Conservation (phyloP, 305 asterid species). For the Fraxinus nigra region DNA sequence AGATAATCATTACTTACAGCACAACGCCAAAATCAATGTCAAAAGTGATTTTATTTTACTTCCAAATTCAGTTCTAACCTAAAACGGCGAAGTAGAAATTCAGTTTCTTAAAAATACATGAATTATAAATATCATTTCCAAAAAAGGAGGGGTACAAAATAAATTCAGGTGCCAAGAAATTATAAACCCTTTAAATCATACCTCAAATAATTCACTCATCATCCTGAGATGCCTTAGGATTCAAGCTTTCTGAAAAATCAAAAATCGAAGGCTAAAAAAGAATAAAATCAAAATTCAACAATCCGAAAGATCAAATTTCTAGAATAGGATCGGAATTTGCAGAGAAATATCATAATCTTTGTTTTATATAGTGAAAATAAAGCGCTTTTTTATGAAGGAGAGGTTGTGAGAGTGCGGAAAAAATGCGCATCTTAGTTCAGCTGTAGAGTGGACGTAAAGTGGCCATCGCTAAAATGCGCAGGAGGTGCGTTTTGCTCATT, state of each 20-base stretch:
- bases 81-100: neutral
- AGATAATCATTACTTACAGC: neutral
- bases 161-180: neutral
- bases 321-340: neutral
- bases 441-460: conserved; percentile 15
- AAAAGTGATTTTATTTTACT: neutral
- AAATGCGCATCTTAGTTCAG: conserved; percentile 24
- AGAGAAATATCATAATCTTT: conserved; percentile 8
- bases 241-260: conserved; percentile 18
- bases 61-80: neutral
- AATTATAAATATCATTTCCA: neutral
- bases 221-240: conserved; percentile 16
- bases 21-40: neutral
- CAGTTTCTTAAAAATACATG: neutral
- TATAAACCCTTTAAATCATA: conserved; percentile 1
- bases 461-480: conserved; percentile 30
- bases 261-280: neutral
- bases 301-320: neutral
- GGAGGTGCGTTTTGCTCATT: conserved; percentile 4
- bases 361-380: neutral
- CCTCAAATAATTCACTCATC: conserved; percentile 18
- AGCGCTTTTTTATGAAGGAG: neutral
- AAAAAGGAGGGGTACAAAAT: neutral
- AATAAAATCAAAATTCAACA: neutral
- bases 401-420: conserved; percentile 3